phyloP scores from a whole-genome alignment of 2,329 filamentous ascomycete species.

The Fusarium sp. region DNA sequence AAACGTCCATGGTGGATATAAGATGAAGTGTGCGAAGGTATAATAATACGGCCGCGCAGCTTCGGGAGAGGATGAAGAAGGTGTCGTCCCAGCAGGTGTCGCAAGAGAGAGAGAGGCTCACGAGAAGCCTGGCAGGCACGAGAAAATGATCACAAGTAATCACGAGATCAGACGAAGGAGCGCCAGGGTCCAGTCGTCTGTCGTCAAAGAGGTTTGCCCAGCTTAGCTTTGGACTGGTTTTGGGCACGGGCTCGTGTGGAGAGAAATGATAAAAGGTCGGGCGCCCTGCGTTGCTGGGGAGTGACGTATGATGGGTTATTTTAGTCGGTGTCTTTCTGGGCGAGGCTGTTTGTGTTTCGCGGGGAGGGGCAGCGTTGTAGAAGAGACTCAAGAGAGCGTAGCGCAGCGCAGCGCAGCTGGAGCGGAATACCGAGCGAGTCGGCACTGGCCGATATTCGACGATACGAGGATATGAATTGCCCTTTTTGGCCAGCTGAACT shows the following conservation, averaged over 20 bases:
- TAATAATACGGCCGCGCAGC: constrained; percentile 12
- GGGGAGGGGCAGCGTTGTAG: constrained; percentile 27
- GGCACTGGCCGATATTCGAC: background rate
- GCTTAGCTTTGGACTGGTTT: constrained; percentile 19
- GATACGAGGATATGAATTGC: constrained; percentile 15
- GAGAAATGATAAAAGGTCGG: constrained; percentile 28
- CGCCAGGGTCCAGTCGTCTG: constrained; percentile 29
- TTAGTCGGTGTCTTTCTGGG: constrained; percentile 29
- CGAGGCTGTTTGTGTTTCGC: constrained; percentile 41
- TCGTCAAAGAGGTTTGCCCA: constrained; percentile 28
- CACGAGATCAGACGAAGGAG: constrained; percentile 39
- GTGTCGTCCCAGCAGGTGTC: constrained; percentile 20
- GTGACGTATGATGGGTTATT: constrained; percentile 44
- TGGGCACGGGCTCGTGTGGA: constrained; percentile 31
- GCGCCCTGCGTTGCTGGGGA: constrained; percentile 33
- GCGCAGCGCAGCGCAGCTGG: background rate
- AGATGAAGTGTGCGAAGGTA: constrained; percentile 1
- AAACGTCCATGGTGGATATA: constrained; percentile 44
- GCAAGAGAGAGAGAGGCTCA: constrained; percentile 1
- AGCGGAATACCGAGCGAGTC: background rate
- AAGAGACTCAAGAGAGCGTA: constrained; percentile 1
- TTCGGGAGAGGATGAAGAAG: background rate
- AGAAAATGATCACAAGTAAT: constrained; percentile 33
- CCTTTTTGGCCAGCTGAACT: constrained; percentile 19
- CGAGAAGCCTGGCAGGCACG: constrained; percentile 8